Evolutionary conservation across 2,329 filamentous ascomycete species (phyloP).

Genomic region (Botrytis sinoallii): DNA sequence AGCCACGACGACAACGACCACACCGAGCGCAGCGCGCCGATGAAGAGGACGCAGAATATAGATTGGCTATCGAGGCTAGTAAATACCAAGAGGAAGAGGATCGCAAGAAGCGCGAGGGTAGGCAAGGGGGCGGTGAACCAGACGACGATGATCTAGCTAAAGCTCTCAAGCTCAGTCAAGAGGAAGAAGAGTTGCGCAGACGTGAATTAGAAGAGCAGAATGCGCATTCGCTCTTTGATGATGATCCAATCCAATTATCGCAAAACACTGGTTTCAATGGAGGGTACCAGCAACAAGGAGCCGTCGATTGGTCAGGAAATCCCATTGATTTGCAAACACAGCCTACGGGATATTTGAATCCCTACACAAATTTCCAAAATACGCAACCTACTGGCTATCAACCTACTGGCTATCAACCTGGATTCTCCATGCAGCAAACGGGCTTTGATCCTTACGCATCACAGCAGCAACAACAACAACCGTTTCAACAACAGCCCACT

Average conservation of each 20-base stretch:
- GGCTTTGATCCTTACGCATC: slow-evolving; percentile 69
- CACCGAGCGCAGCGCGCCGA: slow-evolving; percentile 55
- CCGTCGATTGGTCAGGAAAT: slow-evolving; percentile 97
- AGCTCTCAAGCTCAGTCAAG: slow-evolving; percentile 90
- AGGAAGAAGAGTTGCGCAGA: slow-evolving; percentile 87
- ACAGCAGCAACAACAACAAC: slow-evolving; percentile 41
- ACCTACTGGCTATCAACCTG: slow-evolving; percentile 62
- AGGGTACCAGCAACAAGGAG: slow-evolving; percentile 94
- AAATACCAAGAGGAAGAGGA: slow-evolving; percentile 95
- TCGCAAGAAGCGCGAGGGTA: slow-evolving; percentile 64
- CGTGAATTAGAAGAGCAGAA: slow-evolving; percentile 85
- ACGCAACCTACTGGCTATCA: slow-evolving; percentile 60
- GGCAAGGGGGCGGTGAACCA: slow-evolving; percentile 42
- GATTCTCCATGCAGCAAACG: slow-evolving; percentile 67
- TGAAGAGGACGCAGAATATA: slow-evolving; percentile 88
- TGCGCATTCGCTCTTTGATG: slow-evolving; percentile 83
- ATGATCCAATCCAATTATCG: slow-evolving; percentile 54
- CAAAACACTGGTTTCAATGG: slow-evolving; percentile 90
- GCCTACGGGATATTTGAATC: slow-evolving; percentile 70
- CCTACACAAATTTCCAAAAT: slow-evolving; percentile 50
- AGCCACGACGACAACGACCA: slow-evolving; percentile 44
- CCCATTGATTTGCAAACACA: slow-evolving; percentile 84
- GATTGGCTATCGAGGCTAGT: slow-evolving; percentile 88
- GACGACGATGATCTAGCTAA: slow-evolving; percentile 90
- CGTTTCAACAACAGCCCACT: slow-evolving; percentile 56